Evolutionary conservation across 2,329 filamentous ascomycete genomes (phyloP).

Genomic region (Aphanocladium album): DNA sequence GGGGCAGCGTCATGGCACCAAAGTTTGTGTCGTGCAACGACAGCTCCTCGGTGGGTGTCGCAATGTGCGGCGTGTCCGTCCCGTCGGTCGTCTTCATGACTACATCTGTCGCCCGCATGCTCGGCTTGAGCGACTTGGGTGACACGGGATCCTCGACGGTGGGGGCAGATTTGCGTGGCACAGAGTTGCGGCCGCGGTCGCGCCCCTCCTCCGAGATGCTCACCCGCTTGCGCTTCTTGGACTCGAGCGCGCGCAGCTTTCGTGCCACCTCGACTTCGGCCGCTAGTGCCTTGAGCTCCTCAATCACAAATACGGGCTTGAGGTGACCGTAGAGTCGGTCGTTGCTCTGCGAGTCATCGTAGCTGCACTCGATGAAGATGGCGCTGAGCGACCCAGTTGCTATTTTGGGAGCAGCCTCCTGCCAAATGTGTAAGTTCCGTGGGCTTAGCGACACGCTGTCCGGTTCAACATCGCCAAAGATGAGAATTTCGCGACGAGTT

Average conservation of each 20-base stretch:
- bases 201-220: conserved; percentile 23
- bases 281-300: conserved; percentile 71
- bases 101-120: conserved; percentile 15
- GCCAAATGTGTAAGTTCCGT: conserved; percentile 79
- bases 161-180: conserved; percentile 17
- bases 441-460: conserved; percentile 79
- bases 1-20: conserved; percentile 15
- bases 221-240: conserved; percentile 62
- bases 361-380: conserved; percentile 95
- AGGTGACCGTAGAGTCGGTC: conserved; percentile 83
- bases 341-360: conserved; percentile 73
- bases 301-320: conserved; percentile 73
- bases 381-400: conserved; percentile 65
- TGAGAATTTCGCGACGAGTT: conserved; percentile 72
- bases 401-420: conserved; percentile 82
- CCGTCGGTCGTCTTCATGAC: conserved; percentile 1
- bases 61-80: conserved; percentile 37
- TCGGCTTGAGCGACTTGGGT: conserved; percentile 41
- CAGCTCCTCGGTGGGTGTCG: conserved; percentile 45
- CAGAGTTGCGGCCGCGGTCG: conserved; percentile 17
- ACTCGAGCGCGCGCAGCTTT: conserved; percentile 29
- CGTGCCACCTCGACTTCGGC: conserved; percentile 58
- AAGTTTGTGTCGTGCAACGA: conserved; percentile 34
- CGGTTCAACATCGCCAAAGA: conserved; percentile 94
- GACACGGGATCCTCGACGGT: conserved; percentile 43